Evolutionary conservation across 2,329 filamentous ascomycete genomes (phyloP).

Genomic region (Penicillium griseofulvum): DNA sequence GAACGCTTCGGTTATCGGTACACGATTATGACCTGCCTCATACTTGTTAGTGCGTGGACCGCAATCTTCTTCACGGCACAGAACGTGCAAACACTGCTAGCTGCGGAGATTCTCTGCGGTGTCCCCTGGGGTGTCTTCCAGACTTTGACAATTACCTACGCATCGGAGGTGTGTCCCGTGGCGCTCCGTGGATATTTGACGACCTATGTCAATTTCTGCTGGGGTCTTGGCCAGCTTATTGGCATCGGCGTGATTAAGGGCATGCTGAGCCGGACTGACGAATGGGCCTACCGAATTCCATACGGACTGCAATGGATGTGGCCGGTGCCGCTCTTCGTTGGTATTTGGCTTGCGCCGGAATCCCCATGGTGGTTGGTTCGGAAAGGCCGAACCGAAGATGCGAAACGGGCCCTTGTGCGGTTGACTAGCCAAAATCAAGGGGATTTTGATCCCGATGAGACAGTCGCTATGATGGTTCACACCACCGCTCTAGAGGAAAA

Average conservation of each 20-base stretch:
- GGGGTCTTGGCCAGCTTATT: slow-evolving; percentile 51
- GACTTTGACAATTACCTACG: slow-evolving; percentile 48
- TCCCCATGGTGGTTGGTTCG: slow-evolving; percentile 54
- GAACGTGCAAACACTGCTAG: slow-evolving; percentile 48
- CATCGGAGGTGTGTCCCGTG: slow-evolving; percentile 49
- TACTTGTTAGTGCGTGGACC: slow-evolving; percentile 48
- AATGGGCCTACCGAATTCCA: slow-evolving; percentile 54
- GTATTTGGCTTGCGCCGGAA: slow-evolving; percentile 50
- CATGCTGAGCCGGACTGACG: slow-evolving; percentile 46
- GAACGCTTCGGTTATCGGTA: slow-evolving; percentile 54
- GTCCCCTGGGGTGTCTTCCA: slow-evolving; percentile 55
- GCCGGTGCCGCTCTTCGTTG: slow-evolving; percentile 50
- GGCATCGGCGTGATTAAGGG: slow-evolving; percentile 52
- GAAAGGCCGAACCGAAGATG: slow-evolving; percentile 46
- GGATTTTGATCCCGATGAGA: slow-evolving; percentile 78
- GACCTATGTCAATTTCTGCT: slow-evolving; percentile 49
- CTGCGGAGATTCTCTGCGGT: slow-evolving; percentile 52
- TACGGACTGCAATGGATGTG: slow-evolving; percentile 56
- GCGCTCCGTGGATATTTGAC: slow-evolving; percentile 47
- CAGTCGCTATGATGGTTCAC: slow-evolving; percentile 87
- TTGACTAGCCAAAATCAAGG: slow-evolving; percentile 51
- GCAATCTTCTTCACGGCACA: slow-evolving; percentile 53
- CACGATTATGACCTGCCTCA: slow-evolving; percentile 49
- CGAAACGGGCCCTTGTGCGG: slow-evolving; percentile 43
- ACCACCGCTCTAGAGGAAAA: slow-evolving; percentile 77